Conservation (phyloP, 345 rosid genomes). For the Acer campestre region DNA sequence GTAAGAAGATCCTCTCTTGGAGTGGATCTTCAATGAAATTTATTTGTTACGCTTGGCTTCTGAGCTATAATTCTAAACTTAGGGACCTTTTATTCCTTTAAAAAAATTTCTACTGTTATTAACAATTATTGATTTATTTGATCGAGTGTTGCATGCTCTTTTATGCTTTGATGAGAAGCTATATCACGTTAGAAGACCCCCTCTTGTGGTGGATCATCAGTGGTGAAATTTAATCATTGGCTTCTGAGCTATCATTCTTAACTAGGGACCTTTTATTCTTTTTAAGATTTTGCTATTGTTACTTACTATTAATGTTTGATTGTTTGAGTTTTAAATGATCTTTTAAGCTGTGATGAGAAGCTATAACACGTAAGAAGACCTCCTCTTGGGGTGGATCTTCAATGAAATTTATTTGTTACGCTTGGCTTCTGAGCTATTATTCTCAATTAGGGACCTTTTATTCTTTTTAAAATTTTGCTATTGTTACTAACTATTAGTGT, state of each 20-base stretch:
- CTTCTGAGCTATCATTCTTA: slow-evolving; percentile 24
- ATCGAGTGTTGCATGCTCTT: not conserved
- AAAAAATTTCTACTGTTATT: not conserved
- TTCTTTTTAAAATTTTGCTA: not conserved
- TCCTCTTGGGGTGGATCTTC: slow-evolving; percentile 27
- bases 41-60: slow-evolving; percentile 3
- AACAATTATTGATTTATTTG: not conserved
- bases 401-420: slow-evolving; percentile 52
- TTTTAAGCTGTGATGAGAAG: slow-evolving; percentile 25
- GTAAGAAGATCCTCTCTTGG: not conserved
- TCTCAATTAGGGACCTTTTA: not conserved
- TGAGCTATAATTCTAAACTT: not conserved
- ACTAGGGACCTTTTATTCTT: not conserved
- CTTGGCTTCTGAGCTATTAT: slow-evolving; percentile 58
- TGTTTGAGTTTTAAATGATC: not conserved
- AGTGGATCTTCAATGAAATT: no score
- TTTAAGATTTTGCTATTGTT: not conserved
- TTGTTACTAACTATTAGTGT: no score
- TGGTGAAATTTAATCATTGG: not conserved
- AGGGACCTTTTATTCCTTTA: not conserved
- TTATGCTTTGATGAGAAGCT: slow-evolving; percentile 20
- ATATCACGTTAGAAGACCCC: not conserved
- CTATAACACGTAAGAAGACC: slow-evolving; percentile 48
- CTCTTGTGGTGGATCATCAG: not conserved
- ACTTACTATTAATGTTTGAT: not conserved